A percentile compares a stretch with the other conserved stretches of the same genome.
Evolutionary conservation across 1,139 yeast species (phyloP).

Genomic region (Lodderomyces metapsilosis): DNA sequence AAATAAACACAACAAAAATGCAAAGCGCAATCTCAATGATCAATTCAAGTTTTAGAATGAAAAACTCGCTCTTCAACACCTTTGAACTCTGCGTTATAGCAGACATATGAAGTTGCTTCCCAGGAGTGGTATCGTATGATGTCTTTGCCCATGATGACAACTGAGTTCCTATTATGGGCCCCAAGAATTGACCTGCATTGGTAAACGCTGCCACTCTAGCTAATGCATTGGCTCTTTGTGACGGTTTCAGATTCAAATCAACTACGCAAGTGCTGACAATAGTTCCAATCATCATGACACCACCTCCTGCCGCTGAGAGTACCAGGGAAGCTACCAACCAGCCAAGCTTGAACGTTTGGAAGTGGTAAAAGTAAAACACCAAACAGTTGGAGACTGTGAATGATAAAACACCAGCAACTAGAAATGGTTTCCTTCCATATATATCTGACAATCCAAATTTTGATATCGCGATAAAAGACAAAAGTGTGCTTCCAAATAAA

Average conservation of each 20-base stretch:
- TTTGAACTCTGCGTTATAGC: conserved; percentile 5
- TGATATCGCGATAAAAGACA: conserved; percentile 37
- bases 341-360: conserved; percentile 29
- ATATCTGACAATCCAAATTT: conserved; percentile 61
- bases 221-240: conserved; percentile 50
- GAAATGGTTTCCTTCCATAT: conserved; percentile 55
- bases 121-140: conserved; percentile 1
- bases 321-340: conserved; percentile 33
- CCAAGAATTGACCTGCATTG: conserved; percentile 60
- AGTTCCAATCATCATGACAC: conserved; percentile 46
- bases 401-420: conserved; percentile 33
- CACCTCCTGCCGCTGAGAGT: conserved; percentile 54
- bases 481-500: conserved; percentile 21
- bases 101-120: conserved; percentile 1
- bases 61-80: conserved; percentile 24
- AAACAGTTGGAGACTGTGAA: conserved; percentile 24
- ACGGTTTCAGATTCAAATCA: conserved; percentile 56
- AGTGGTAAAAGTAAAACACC: conserved; percentile 22
- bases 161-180: conserved; percentile 58
- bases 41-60: conserved; percentile 32
- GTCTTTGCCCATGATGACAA: conserved; percentile 19
- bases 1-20: conserved; percentile 30
- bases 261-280: conserved; percentile 58
- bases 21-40: conserved; percentile 21
- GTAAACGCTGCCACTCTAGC: conserved; percentile 57